A percentile compares a stretch with the other conserved stretches of the same genome.
Evolutionary conservation across 2,329 filamentous ascomycete species (phyloP).

Genomic region (Cladorrhinum sp.): DNA sequence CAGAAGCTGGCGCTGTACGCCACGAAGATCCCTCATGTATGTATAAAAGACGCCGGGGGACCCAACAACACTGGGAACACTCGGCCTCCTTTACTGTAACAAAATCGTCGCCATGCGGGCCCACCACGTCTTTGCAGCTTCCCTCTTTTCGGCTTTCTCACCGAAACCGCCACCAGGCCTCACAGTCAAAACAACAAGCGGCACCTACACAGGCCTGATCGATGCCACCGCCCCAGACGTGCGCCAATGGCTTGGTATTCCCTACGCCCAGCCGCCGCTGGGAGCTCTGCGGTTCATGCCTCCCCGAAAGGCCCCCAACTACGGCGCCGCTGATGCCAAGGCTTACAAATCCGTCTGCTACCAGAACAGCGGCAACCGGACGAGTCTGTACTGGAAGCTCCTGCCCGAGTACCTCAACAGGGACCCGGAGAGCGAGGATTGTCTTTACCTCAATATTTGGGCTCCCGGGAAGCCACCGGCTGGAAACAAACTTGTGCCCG

Average conservation of each 20-base stretch:
- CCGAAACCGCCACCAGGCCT: constrained; percentile 1
- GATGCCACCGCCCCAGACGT: constrained; percentile 19
- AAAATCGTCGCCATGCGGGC: not conserved
- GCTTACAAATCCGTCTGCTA: constrained; percentile 10
- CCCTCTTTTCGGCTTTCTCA: not conserved
- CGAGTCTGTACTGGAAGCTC: constrained; percentile 26
- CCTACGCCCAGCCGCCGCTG: constrained; percentile 30
- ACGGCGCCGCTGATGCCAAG: constrained; percentile 18
- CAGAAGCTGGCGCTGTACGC: too few relatives aligned
- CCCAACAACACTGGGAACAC: too few relatives aligned
- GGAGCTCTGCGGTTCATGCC: constrained; percentile 28
- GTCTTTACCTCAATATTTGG: constrained; percentile 27
- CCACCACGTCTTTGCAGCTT: not conserved
- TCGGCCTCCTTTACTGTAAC: too few relatives aligned
- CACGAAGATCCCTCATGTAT: too few relatives aligned
- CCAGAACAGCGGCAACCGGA: constrained; percentile 15
- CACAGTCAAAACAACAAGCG: constrained; percentile 10
- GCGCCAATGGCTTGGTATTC: constrained; percentile 32
- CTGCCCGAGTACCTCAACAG: constrained; percentile 24
- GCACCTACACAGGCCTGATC: constrained; percentile 19
- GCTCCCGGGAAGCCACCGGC: constrained; percentile 13
- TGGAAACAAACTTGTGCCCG: constrained; percentile 18
- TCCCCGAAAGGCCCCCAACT: constrained; percentile 22
- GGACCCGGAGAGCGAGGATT: constrained; percentile 24
- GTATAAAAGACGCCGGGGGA: too few relatives aligned